Percentiles rank a stretch among this genome's conserved stretches.
phyloP scores from a whole-genome alignment of 495 filamentous ascomycete genomes.

The Xylaria palmicola region DNA sequence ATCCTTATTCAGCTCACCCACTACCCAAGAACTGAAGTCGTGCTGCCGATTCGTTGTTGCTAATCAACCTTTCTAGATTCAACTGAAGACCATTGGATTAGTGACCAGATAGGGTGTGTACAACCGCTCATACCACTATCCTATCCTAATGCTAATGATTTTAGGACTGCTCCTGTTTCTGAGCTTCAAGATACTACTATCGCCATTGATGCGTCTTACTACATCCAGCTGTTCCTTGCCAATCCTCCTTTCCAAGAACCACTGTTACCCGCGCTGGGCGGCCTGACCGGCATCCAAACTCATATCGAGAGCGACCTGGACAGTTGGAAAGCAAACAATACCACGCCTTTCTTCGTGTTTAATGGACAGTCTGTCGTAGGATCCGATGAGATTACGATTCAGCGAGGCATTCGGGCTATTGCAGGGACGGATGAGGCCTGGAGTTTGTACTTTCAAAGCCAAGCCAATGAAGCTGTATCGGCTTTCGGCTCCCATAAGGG shows the following conservation, averaged over 20 bases:
- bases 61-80: slow-evolving; percentile 29
- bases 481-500: slow-evolving; percentile 76
- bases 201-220: slow-evolving; percentile 88
- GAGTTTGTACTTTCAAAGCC: slow-evolving; percentile 79
- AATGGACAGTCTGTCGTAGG: slow-evolving; percentile 76
- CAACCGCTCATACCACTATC: background rate
- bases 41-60: background rate
- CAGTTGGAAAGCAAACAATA: slow-evolving; percentile 60
- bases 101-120: slow-evolving; percentile 43
- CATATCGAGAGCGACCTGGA: slow-evolving; percentile 74
- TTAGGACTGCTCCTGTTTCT: slow-evolving; percentile 35
- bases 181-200: slow-evolving; percentile 68
- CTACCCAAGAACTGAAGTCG: background rate
- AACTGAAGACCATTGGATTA: slow-evolving; percentile 46
- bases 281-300: slow-evolving; percentile 71
- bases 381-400: slow-evolving; percentile 56
- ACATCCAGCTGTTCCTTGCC: slow-evolving; percentile 72
- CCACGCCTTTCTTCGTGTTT: slow-evolving; percentile 82
- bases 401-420: slow-evolving; percentile 47
- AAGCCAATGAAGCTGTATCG: slow-evolving; percentile 73
- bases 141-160: slow-evolving; percentile 5
- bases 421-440: slow-evolving; percentile 64
- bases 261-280: slow-evolving; percentile 84
- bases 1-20: too few species aligned
- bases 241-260: slow-evolving; percentile 71